A percentile compares a stretch with the other conserved stretches of the same genome.
These are phyloP conservation scores for Dactylellina leptospora DNA, from an alignment of 2,329 filamentous ascomycete genomes.

Conservation along the genomic window DNA sequence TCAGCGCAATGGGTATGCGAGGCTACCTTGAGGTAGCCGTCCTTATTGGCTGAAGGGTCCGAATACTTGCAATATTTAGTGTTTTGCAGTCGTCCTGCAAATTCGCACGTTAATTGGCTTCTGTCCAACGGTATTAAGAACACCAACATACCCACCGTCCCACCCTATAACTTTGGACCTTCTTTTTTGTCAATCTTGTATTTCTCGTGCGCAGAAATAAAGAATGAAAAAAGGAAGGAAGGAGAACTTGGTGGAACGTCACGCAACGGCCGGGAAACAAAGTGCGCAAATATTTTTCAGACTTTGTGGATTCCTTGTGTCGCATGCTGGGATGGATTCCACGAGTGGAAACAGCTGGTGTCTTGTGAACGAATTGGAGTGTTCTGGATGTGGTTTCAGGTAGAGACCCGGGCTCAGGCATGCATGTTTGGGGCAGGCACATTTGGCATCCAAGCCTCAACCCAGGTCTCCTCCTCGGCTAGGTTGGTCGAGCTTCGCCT, in stretches of 20 bases:
- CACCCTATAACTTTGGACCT: not conserved
- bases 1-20: slow-evolving; percentile 18
- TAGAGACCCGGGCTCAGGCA: slow-evolving; percentile 23
- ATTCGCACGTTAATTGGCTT: slow-evolving; percentile 17
- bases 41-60: slow-evolving; percentile 37
- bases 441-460: not conserved
- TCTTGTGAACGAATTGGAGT: slow-evolving; percentile 39
- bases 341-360: slow-evolving; percentile 46
- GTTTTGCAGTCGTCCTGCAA: too few relatives aligned
- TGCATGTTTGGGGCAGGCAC: slow-evolving; percentile 3
- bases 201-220: too few relatives aligned
- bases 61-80: too few relatives aligned
- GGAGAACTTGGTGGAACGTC: not conserved
- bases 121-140: not conserved
- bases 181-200: too few relatives aligned
- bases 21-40: not conserved
- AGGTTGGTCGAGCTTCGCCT: not conserved
- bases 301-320: slow-evolving; percentile 20
- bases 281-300: slow-evolving; percentile 1
- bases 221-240: too few relatives aligned
- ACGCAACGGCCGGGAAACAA: not conserved
- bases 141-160: not conserved
- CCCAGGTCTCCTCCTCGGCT: not conserved
- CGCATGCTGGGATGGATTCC: slow-evolving; percentile 24
- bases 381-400: slow-evolving; percentile 45